phyloP scores from a whole-genome alignment of 306 rosid species.

The Neltuma alba region DNA sequence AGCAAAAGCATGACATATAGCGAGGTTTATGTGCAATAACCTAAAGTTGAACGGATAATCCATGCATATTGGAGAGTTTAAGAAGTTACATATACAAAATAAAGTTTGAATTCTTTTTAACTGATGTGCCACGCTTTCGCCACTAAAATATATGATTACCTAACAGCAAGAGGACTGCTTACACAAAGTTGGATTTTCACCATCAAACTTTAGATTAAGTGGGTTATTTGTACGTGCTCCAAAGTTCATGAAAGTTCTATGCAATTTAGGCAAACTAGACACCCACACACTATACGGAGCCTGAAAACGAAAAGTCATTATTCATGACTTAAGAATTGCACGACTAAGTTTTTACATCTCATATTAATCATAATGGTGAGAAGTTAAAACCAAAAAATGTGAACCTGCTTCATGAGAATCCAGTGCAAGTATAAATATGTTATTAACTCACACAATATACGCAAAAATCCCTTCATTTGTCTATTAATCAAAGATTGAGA shows the following conservation, averaged over 20 bases:
- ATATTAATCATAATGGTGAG: constrained; percentile 4
- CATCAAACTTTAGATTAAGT: not conserved
- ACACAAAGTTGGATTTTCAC: not conserved
- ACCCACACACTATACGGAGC: not conserved
- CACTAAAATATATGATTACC: not conserved
- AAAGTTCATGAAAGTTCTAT: not conserved
- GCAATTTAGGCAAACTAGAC: not conserved
- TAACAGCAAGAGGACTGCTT: not conserved
- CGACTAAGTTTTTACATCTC: not conserved
- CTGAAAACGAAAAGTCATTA: not conserved
- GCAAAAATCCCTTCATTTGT: not conserved
- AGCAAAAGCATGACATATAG: not conserved
- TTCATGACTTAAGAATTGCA: not conserved
- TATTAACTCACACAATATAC: not conserved
- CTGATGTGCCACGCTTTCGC: not conserved
- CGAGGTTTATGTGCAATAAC: not conserved
- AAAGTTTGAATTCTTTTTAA: not conserved
- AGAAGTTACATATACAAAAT: not conserved
- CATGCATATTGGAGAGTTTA: not conserved
- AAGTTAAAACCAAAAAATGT: constrained; percentile 14
- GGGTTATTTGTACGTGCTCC: not conserved
- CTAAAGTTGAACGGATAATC: not conserved
- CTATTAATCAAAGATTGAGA: not conserved
- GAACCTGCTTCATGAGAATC: constrained; percentile 19
- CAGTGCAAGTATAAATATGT: not conserved